Evolutionary conservation across 2,329 filamentous ascomycete species (phyloP), one percentile per base, ranked within the genome.

Genomic region (Fusarium odoratissimum): DNA sequence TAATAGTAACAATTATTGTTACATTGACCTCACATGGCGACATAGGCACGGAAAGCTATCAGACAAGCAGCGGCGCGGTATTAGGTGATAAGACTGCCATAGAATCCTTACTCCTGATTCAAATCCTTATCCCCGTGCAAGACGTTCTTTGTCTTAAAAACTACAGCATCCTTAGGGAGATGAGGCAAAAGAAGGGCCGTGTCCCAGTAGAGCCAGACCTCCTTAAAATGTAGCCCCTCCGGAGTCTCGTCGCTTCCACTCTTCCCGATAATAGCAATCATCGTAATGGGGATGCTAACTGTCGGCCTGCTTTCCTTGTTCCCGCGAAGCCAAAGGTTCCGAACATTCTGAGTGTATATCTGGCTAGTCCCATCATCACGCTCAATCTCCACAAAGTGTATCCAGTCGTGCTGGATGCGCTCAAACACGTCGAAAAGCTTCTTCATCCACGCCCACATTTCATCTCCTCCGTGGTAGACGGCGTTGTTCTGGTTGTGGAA

Each of bases 391-490:
- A 51, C 3, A 12, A 37, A 35, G 23, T 51, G 46, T 21, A 37
- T 25, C 31, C 14, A 37, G 31, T 51, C 46, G n/a, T 51, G 46
- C 1, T 51, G 31, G 4, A 51, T 51, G 3, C 31, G 31, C 12
- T 51, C 46, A 51, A 51, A 37, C 21, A 51, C 46, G 0, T 19
- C 30, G 11, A 51, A 51, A 25, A 51, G 46, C 31, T 35, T 35
- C 21, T 51, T 51, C 46, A 51, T 51, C 46, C 46, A 37, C 12
- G 46, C 30, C 46, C 46, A 51, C 46, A 51, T 51, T 8, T 51
- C 31, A 25, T 51, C 46, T 23, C 46, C 46, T 33, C 46, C 46
- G 5, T 37, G 6, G 21, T 51, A 51, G 14, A 51, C 31, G n/a
- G 46, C 46, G 9, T 51, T 51, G 8, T 51, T 51, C 31, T 51